Conservation (phyloP, 1,284 basidiomycete species). For the Veloboletus limbatus region DNA sequence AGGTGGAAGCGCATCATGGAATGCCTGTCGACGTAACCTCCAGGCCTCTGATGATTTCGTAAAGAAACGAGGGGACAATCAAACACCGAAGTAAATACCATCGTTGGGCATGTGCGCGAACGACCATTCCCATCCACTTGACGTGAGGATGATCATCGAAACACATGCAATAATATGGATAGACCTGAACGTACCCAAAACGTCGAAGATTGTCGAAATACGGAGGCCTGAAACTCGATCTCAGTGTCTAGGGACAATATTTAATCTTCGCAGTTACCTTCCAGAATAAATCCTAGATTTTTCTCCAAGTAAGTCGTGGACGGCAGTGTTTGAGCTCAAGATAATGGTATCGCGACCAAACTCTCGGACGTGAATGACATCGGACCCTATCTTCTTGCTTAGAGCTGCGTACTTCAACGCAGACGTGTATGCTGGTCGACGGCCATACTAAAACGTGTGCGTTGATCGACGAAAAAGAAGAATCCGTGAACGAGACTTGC, state of each 20-base stretch:
- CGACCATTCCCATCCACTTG: conserved; percentile 10
- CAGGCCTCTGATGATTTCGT: conserved; percentile 1
- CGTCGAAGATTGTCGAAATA: conserved; percentile 5
- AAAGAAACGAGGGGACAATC: background rate
- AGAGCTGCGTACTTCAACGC: too few relatives aligned
- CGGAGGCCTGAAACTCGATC: background rate
- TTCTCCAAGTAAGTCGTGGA: conserved; percentile 10
- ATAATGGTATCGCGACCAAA: conserved; percentile 9
- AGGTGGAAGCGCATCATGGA: conserved; percentile 5
- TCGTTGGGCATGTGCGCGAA: conserved; percentile 10
- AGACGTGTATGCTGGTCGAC: too few relatives aligned
- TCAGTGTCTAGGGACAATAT: too few relatives aligned
- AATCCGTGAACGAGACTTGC: background rate
- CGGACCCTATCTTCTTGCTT: conserved; percentile 6
- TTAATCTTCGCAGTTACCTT: too few relatives aligned
- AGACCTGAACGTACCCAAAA: conserved; percentile 2
- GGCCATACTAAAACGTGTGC: too few relatives aligned
- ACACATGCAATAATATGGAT: background rate
- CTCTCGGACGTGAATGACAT: conserved; percentile 7
- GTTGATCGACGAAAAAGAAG: too few relatives aligned
- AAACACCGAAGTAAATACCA: background rate
- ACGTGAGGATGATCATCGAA: background rate
- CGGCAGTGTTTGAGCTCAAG: conserved; percentile 7
- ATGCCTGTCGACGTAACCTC: conserved; percentile 6
- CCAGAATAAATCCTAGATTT: too few relatives aligned